Base-by-base conservation (phyloP, 495 filamentous ascomycete genomes). In the Collariella sp. region DNA sequence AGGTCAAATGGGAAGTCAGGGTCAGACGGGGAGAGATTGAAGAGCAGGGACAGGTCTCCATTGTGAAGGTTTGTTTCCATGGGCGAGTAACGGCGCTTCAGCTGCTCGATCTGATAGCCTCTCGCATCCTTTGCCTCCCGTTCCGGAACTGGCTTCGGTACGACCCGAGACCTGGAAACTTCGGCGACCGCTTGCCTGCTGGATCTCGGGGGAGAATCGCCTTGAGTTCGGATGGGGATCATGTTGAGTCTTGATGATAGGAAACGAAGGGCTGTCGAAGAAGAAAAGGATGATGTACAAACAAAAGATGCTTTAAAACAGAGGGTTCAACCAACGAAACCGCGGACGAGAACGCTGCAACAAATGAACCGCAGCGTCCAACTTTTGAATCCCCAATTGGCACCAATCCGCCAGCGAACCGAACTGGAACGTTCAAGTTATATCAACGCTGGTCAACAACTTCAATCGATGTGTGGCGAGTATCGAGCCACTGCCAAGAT, bases 1-100 rank as follows among this genome's bases (percentile, higher is more conserved):
- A 94, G 70, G 19, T 90, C 86, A 55, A 87, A 94, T 5, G 88
- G 84, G 56, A 91, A 91, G 62, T 94, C 88, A 0, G 88, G 88
- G 62, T 94, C 90, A n/a, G 88, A 91, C 5, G 90, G 90, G 13
- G 66, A 69, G 51, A 96, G 58, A 19, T 72, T 74, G 65, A 95
- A 87, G 0, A 70, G 66, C 19, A 91, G 67, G 13, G 76, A 75
- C 7, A 76, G 80, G 3, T 68, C 64, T 13, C 77, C 80, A 47
- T 76, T 71, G 33, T 76, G 66, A 50, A 78, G 67, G 10, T 68
- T 70, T 15, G 69, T 72, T 61, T 88, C 80, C 18, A 74, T 72
- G 26, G 86, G 83, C 41, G 73, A 77, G 64, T 82, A 94, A 12
- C 89, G 81, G 31, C 83, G 82, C 59, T 79, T 76, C 51, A 95